Percentiles rank a stretch among this genome's conserved stretches.
These are phyloP conservation scores for Phaseolus lunatus DNA, from an alignment of 306 rosid genomes.

Conservation along the genomic window DNA sequence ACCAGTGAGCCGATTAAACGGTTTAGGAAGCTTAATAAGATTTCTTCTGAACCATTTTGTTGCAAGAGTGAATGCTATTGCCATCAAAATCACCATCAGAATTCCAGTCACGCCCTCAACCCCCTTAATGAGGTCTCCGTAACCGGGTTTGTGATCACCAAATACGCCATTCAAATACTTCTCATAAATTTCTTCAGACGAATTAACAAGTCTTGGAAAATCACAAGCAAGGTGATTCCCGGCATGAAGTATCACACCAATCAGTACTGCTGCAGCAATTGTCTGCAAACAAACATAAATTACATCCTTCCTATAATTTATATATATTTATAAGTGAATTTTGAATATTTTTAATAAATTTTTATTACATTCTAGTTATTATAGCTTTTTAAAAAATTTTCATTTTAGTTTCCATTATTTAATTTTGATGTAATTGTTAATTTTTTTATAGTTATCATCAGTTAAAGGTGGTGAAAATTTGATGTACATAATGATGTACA, in stretches of 20 bases:
- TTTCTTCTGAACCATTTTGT: conserved; percentile 82
- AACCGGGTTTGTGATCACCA: conserved; percentile 68
- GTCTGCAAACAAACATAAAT: conserved; percentile 54
- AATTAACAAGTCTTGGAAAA: conserved; percentile 71
- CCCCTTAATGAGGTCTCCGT: conserved; percentile 67
- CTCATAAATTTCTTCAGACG: conserved; percentile 42
- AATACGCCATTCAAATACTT: conserved; percentile 53
- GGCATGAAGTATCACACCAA: conserved; percentile 82
- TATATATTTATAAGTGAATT: too few species aligned
- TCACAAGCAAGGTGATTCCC: conserved; percentile 94
- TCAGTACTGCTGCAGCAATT: conserved; percentile 79
- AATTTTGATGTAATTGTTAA: too few species aligned
- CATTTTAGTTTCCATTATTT: too few species aligned
- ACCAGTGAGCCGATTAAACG: conserved; percentile 85
- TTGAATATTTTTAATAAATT: too few species aligned
- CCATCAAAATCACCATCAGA: conserved; percentile 78
- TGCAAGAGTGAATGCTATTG: conserved; percentile 85
- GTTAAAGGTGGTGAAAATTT: too few species aligned
- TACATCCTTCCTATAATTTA: not conserved
- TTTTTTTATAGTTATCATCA: too few species aligned
- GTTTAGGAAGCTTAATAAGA: conserved; percentile 80
- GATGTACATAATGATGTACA: too few species aligned
- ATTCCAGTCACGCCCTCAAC: conserved; percentile 89
- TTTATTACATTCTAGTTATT: too few species aligned
- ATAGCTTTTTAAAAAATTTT: too few species aligned